Percentiles rank a stretch among this genome's conserved stretches.
These are phyloP conservation scores for Salvia miltiorrhiza DNA, from an alignment of 257 asterid genomes.

Conservation along the genomic window DNA sequence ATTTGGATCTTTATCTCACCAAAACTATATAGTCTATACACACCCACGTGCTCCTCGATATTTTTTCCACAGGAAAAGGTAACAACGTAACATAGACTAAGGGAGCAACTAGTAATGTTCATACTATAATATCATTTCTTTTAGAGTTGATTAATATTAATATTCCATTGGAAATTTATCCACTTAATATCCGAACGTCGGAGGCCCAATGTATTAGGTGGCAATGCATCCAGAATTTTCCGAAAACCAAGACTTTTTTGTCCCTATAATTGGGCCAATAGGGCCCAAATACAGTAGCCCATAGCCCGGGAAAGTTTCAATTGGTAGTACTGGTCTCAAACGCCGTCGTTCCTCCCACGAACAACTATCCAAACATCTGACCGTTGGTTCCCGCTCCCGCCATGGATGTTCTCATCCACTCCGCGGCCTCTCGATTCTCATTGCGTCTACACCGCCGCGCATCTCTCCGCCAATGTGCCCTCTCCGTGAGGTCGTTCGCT, in stretches of 20 bases:
- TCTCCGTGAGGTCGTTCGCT: conserved; percentile 47
- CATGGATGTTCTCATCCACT: conserved; percentile 65
- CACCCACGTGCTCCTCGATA: conserved; percentile 8
- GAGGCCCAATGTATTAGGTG: no score
- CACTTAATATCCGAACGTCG: no score
- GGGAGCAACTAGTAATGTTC: background rate
- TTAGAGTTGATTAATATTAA: no score
- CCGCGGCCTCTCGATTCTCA: conserved; percentile 45
- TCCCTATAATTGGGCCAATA: background rate
- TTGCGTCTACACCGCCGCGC: conserved; percentile 31
- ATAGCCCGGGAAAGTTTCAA: background rate
- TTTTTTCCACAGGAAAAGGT: no score
- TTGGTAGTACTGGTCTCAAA: background rate
- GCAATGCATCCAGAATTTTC: no score
- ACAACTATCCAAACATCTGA: no score
- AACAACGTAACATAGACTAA: no score
- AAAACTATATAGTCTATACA: background rate
- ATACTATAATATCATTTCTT: background rate
- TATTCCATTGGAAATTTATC: no score
- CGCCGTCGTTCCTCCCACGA: conserved; percentile 5
- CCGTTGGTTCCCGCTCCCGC: conserved; percentile 34
- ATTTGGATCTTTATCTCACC: conserved; percentile 9
- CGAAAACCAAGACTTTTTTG: no score
- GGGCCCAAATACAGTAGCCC: conserved; percentile 20
- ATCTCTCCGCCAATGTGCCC: conserved; percentile 42